phyloP scores from a whole-genome alignment of 2,329 filamentous ascomycete genomes.

The Penicillium aurantiogriseum region DNA sequence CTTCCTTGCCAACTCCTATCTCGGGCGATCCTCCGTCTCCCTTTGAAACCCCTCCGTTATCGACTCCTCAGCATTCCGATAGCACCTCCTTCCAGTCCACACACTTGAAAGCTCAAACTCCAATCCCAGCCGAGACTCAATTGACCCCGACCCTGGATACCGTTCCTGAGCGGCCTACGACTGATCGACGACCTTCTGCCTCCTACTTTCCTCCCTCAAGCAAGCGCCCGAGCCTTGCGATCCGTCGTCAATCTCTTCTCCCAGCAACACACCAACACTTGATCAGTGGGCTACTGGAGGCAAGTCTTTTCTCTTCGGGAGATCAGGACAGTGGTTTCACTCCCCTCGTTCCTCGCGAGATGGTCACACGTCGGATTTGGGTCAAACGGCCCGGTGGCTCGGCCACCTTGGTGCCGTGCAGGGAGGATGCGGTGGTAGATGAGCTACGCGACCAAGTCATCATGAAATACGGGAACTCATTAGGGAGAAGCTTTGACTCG shows the following conservation, averaged over 20 bases:
- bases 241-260: slow-evolving; percentile 42
- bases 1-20: slow-evolving; percentile 26
- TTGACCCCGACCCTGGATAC: slow-evolving; percentile 29
- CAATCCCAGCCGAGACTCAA: slow-evolving; percentile 20
- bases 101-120: slow-evolving; percentile 17
- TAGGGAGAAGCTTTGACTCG: slow-evolving; percentile 84
- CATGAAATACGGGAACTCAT: slow-evolving; percentile 88
- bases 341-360: slow-evolving; percentile 29
- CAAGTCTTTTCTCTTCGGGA: slow-evolving; percentile 24
- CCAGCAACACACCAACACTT: slow-evolving; percentile 41
- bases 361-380: slow-evolving; percentile 75
- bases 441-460: slow-evolving; percentile 91
- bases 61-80: slow-evolving; percentile 24
- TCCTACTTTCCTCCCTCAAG: slow-evolving; percentile 19
- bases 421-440: slow-evolving; percentile 88
- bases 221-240: slow-evolving; percentile 36
- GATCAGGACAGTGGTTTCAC: slow-evolving; percentile 21
- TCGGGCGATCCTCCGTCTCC: slow-evolving; percentile 22
- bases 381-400: slow-evolving; percentile 84
- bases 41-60: slow-evolving; percentile 19
- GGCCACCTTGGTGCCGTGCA: slow-evolving; percentile 79
- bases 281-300: slow-evolving; percentile 37
- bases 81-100: slow-evolving; percentile 22
- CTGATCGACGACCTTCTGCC: slow-evolving; percentile 12
- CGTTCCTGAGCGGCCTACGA: slow-evolving; percentile 27